Percentiles rank a stretch among this genome's conserved stretches.
phyloP scores from a whole-genome alignment of 805 yeast genomes.

The Candida qinlingensis region DNA sequence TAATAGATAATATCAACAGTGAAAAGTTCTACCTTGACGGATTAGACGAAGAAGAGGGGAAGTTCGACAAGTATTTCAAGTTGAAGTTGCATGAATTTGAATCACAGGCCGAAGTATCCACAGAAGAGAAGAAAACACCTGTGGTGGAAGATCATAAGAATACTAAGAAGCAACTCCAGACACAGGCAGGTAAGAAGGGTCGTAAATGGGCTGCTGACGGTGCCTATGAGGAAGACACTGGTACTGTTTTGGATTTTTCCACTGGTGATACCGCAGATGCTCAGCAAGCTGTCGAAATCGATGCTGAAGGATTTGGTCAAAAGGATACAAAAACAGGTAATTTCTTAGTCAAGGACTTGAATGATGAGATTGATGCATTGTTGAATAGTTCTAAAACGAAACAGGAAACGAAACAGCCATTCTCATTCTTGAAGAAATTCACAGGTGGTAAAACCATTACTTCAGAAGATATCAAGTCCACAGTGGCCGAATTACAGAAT shows the following conservation, averaged over 20 bases:
- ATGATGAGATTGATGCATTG: slow-evolving; percentile 43
- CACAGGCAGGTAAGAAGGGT: slow-evolving; percentile 33
- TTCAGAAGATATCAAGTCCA: slow-evolving; percentile 57
- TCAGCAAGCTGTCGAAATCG: slow-evolving; percentile 21
- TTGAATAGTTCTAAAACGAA: slow-evolving; percentile 27
- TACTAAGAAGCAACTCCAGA: slow-evolving; percentile 9
- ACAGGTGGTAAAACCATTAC: slow-evolving; percentile 68
- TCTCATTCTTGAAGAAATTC: slow-evolving; percentile 53
- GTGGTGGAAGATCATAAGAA: slow-evolving; percentile 5
- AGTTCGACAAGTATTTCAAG: slow-evolving; percentile 34
- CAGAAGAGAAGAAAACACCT: slow-evolving; percentile 9
- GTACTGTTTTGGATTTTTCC: slow-evolving; percentile 53
- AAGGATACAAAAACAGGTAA: slow-evolving; percentile 43
- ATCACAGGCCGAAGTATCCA: slow-evolving; percentile 5
- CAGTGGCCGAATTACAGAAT: slow-evolving; percentile 60
- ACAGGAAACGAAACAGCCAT: slow-evolving; percentile 33
- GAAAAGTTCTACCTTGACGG: slow-evolving; percentile 26
- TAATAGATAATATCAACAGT: slow-evolving; percentile 23
- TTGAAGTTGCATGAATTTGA: slow-evolving; percentile 30
- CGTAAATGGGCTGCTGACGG: slow-evolving; percentile 72
- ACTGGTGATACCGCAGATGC: slow-evolving; percentile 18
- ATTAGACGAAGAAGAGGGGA: slow-evolving; percentile 29
- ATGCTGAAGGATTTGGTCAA: slow-evolving; percentile 34
- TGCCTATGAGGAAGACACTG: slow-evolving; percentile 38
- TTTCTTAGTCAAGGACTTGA: slow-evolving; percentile 61